These are phyloP conservation scores for Trypanosoma avium DNA, from an alignment of 208 protist genomes.

Conservation along the genomic window DNA sequence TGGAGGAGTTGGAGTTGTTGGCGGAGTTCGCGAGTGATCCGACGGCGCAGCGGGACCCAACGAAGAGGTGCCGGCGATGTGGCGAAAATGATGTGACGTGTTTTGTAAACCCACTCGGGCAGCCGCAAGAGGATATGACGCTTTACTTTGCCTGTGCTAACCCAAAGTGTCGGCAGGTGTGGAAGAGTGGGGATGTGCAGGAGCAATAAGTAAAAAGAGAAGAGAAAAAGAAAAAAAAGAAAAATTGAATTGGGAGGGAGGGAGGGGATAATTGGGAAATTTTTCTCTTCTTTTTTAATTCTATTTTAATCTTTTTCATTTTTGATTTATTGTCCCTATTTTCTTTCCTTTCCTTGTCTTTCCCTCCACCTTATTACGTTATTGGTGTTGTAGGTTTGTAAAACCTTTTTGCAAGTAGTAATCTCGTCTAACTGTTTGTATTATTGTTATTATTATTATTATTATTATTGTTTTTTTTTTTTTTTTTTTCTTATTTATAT, in stretches of 20 bases:
- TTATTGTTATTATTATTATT: too few species aligned
- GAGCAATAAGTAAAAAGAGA: conserved; percentile 33
- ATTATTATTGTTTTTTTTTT: not conserved
- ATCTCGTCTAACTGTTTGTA: too few species aligned
- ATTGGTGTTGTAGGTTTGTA: too few species aligned
- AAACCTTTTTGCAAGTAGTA: too few species aligned
- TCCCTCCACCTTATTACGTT: too few species aligned
- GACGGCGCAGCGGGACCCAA: conserved; percentile 80
- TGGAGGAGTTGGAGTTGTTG: conserved; percentile 76
- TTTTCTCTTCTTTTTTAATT: too few species aligned
- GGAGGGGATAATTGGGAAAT: too few species aligned
- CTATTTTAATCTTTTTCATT: too few species aligned
- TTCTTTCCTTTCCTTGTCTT: conserved; percentile 3
- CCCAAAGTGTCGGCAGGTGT: conserved; percentile 76
- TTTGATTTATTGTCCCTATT: not conserved
- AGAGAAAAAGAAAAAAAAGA: not conserved
- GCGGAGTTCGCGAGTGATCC: conserved; percentile 89
- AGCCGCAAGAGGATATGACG: conserved; percentile 90
- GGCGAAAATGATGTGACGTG: conserved; percentile 69
- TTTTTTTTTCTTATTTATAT: not conserved
- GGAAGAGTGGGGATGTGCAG: conserved; percentile 69
- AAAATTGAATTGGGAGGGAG: too few species aligned
- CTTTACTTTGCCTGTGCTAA: conserved; percentile 89
- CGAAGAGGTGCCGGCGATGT: conserved; percentile 77
- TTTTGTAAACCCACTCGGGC: conserved; percentile 89